Conservation (phyloP, 2,329 filamentous ascomycete genomes). For the Curvularia verruculosa region DNA sequence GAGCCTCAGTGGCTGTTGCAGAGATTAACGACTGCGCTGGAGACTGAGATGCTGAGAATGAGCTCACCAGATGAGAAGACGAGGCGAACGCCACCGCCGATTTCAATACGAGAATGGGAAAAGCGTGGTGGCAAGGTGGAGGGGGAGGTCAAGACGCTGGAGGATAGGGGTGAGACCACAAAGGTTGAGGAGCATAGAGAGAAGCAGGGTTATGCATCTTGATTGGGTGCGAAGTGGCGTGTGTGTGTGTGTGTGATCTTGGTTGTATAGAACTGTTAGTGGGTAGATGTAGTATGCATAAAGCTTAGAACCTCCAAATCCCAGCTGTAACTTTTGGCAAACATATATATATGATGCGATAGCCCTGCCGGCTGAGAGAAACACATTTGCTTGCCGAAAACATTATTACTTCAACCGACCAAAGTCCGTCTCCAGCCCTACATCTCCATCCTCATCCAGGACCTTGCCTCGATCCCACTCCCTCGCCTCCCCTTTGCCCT, state of each 20-base stretch:
- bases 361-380: too few species aligned
- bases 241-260: too few species aligned
- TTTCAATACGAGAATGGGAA: slow-evolving; percentile 24
- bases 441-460: slow-evolving; percentile 60
- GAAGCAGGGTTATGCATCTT: slow-evolving; percentile 5
- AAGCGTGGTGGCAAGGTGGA: slow-evolving; percentile 1
- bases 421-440: slow-evolving; percentile 60
- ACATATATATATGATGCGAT: background rate
- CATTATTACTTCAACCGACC: slow-evolving; percentile 36
- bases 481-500: slow-evolving; percentile 68
- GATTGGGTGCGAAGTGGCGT: background rate
- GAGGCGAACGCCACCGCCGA: slow-evolving; percentile 35
- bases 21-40: slow-evolving; percentile 63
- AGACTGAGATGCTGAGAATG: slow-evolving; percentile 46
- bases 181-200: slow-evolving; percentile 15
- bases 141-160: slow-evolving; percentile 12
- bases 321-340: background rate
- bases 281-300: background rate
- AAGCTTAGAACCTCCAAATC: background rate
- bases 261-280: background rate
- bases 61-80: slow-evolving; percentile 23
- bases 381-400: too few species aligned
- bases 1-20: slow-evolving; percentile 78
- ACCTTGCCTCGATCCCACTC: slow-evolving; percentile 73
- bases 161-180: slow-evolving; percentile 15